Base-by-base conservation (phyloP, 2,329 filamentous ascomycete species). In the Orbilia blumenaviensis region DNA sequence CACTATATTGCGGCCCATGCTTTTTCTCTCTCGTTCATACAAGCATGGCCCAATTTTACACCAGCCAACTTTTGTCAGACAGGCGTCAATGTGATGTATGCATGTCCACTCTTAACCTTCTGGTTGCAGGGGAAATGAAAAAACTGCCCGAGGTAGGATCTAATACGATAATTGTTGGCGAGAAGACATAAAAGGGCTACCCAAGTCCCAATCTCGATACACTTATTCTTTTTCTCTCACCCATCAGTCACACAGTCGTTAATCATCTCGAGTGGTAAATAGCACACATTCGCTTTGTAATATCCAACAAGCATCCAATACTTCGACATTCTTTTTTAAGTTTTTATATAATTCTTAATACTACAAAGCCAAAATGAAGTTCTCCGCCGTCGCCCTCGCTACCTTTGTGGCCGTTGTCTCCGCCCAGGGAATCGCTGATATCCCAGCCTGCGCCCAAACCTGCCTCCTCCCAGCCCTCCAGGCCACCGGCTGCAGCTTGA, bases 321-420 rank as follows among this genome's bases (percentile, higher is more conserved):
- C 27, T 66, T 68, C 48, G 54, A 76, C 72, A 67, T 66, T 76
- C 72, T 76, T 63, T 72, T 64, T 64, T 63, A 71, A 54, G 41
- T 64, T 36, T 60, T 69, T 62, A 67, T 46, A 44, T 64, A 60
- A 76, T 64, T 48, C 54, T 25, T 56, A 69, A 76, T 62, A 54
- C 36, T 58, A 34, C 42, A 68, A 67, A 77, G 41, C 64, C 71
- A 78, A 75, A 78, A 80, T 79, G 79, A 80, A 80, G 71, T 67
- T 78, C 76, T 78, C 74, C 61, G 60, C 73, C 66, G 42, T 78
- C 62, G 69, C 67, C 66, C 29, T 79, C 64, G 68, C 71, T 68
- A 63, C 74, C 66, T 14, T 78, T 71, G 72, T 68, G 54, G 78
- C 78, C 52, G 46, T 69, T 72, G 73, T 63, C 66, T 79, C 77